A percentile compares a stretch with the other conserved stretches of the same genome.
phyloP scores from a whole-genome alignment of 768 basidiomycete species.

The Lactarius quietus region DNA sequence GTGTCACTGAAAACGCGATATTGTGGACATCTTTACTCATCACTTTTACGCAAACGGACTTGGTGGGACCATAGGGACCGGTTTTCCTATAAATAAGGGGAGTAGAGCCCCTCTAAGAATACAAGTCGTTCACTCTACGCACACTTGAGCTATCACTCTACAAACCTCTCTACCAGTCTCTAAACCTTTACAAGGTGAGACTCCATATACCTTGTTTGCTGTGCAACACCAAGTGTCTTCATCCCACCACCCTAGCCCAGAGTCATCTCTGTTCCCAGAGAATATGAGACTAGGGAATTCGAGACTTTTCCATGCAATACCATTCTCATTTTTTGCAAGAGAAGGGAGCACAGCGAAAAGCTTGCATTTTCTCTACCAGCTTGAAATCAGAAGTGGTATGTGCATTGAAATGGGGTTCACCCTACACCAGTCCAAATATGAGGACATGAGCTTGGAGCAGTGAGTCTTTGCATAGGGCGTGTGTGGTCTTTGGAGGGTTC shows the following conservation, averaged over 20 bases:
- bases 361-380: slow-evolving; percentile 12
- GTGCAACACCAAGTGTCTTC: too few species aligned
- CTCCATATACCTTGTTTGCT: too few species aligned
- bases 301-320: slow-evolving; percentile 5
- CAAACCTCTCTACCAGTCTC: too few species aligned
- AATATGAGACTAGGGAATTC: slow-evolving; percentile 12
- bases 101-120: too few species aligned
- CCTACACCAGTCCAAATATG: slow-evolving; percentile 22
- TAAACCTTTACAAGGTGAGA: too few species aligned
- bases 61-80: too few species aligned
- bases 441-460: neutral
- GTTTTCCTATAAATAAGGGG: too few species aligned
- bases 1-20: too few species aligned
- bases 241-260: slow-evolving; percentile 19
- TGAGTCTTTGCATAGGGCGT: neutral
- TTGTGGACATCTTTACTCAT: too few species aligned
- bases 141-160: too few species aligned
- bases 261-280: neutral
- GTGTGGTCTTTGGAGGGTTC: neutral
- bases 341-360: slow-evolving; percentile 17
- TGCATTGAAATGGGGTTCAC: neutral
- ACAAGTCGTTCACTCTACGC: too few species aligned
- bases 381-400: neutral
- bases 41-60: too few species aligned
- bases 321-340: slow-evolving; percentile 7